Evolutionary conservation across 2,329 filamentous ascomycete genomes (phyloP).

Genomic region (Pleoardoris graminearum): DNA sequence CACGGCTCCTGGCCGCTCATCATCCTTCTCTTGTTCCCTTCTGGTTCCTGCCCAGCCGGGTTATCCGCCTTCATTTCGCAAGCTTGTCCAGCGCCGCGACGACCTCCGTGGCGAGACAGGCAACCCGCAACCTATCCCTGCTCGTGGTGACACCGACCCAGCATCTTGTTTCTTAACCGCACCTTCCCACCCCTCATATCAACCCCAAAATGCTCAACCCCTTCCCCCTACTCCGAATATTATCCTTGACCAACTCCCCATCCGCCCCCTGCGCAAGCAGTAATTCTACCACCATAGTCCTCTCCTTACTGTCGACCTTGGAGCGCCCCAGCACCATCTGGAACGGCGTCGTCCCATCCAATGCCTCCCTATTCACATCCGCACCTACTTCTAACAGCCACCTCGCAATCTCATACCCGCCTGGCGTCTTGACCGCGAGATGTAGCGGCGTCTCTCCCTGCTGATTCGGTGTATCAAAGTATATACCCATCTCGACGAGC

Average conservation of each 20-base stretch:
- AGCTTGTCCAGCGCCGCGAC: neutral
- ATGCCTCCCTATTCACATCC: constrained; percentile 34
- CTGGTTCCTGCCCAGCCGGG: too few species aligned
- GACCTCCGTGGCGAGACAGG: neutral
- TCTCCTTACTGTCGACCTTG: constrained; percentile 28
- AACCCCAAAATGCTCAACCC: constrained; percentile 20
- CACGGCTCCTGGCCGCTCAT: too few species aligned
- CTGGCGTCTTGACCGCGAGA: constrained; percentile 33
- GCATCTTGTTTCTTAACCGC: neutral
- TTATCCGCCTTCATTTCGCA: too few species aligned
- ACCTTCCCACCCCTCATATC: constrained; percentile 11
- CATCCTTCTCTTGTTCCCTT: too few species aligned
- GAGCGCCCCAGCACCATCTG: constrained; percentile 25
- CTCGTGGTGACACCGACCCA: too few species aligned
- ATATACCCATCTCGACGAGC: constrained; percentile 30
- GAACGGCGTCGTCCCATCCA: constrained; percentile 28
- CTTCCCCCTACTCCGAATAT: constrained; percentile 13
- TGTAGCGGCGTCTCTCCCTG: constrained; percentile 39
- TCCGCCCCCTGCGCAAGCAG: constrained; percentile 36
- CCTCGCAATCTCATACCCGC: constrained; percentile 30
- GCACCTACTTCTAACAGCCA: constrained; percentile 36
- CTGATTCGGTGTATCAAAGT: constrained; percentile 30
- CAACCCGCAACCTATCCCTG: too few species aligned
- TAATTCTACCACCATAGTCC: constrained; percentile 35
- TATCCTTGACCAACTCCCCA: constrained; percentile 15